Base-by-base conservation (phyloP, 2,329 filamentous ascomycete species). In the Tolypocladium tundrense region DNA sequence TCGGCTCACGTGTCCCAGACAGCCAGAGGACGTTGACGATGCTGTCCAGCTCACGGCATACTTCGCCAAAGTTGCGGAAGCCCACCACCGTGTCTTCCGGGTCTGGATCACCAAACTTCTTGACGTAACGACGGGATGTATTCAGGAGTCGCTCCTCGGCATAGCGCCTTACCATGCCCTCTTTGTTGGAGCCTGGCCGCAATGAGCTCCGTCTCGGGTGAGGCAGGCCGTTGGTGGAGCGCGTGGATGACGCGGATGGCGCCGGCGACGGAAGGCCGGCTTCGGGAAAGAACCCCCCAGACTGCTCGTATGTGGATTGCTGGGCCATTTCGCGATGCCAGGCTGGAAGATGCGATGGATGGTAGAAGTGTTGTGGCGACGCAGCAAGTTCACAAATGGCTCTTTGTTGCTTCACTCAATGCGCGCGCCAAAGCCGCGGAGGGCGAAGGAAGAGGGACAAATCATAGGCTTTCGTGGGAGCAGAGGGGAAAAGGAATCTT, bases 11-110 rank as follows among this genome's bases (percentile, higher is more conserved):
- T 27, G 92, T 96, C 11, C 88, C 90, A 37, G 87, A 90, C 27
- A 90, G 81, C 93, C 93, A 97, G 6, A 96, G 73, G 9, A 95
- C 81, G 70, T 95, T 88, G 19, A 96, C 74, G 14, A 96, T 69
- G 7, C 79, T 79, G 58, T 92, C 88, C 1, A 96, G 72, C 66
- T 96, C 91, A 58, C 77, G 82, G 57, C 84, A 90, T 5, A 91
- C 81, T 66, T 92, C 87, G 54, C 76, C 78, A 69, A 93, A 88
- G 55, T 73, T 82, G 57, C 77, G 71, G 67, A 84, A 85, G 27
- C 81, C 82, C 2, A 75, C 68, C 2, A 81, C 71, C 14, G 77
- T 72, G 59, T 83, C 80, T 5, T 66, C 73, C 3, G 74, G 73
- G 42, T 78, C 74, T 0, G 74, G 68, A 0, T 72, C 68, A 48